These are phyloP conservation scores for Martiniozyma asiatica DNA, from an alignment of 1,139 yeast genomes.

Conservation along the genomic window DNA sequence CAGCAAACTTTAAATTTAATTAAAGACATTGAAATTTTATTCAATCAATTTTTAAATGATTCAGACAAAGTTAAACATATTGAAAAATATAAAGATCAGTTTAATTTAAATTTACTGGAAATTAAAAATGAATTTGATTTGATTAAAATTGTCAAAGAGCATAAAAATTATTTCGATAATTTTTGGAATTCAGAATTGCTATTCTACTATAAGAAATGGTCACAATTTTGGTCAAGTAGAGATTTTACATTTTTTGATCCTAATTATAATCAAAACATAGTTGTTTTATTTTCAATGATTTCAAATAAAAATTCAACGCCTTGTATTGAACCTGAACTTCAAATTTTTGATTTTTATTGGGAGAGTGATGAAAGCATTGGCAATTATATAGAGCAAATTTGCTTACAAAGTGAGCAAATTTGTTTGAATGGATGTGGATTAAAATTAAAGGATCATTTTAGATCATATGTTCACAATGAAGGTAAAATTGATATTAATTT, in stretches of 20 bases:
- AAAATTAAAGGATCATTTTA: constrained; percentile 58
- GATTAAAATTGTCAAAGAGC: constrained; percentile 29
- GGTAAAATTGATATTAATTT: constrained; percentile 73
- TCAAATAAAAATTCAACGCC: constrained; percentile 82
- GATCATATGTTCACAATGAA: constrained; percentile 80
- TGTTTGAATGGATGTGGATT: constrained; percentile 84
- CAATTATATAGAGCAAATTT: constrained; percentile 71
- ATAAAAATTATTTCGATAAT: constrained; percentile 25
- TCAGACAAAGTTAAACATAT: constrained; percentile 3
- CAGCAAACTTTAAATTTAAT: constrained; percentile 26
- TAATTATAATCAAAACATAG: constrained; percentile 64
- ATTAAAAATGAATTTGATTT: constrained; percentile 12
- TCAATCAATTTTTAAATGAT: constrained; percentile 12
- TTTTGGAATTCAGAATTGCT: constrained; percentile 18
- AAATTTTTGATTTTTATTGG: constrained; percentile 78
- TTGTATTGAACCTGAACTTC: constrained; percentile 79
- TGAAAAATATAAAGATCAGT: constrained; percentile 13
- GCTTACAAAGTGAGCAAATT: constrained; percentile 49
- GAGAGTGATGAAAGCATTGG: constrained; percentile 89
- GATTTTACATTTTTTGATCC: constrained; percentile 46
- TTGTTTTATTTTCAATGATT: constrained; percentile 70
- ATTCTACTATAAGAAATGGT: constrained; percentile 46
- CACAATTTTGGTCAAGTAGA: constrained; percentile 33
- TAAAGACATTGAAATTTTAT: constrained; percentile 19
- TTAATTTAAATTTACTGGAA: neutral